Evolutionary conservation across 2,329 filamentous ascomycete species (phyloP), one percentile per base, ranked within the genome.

Genomic region (Colletotrichum sp.): DNA sequence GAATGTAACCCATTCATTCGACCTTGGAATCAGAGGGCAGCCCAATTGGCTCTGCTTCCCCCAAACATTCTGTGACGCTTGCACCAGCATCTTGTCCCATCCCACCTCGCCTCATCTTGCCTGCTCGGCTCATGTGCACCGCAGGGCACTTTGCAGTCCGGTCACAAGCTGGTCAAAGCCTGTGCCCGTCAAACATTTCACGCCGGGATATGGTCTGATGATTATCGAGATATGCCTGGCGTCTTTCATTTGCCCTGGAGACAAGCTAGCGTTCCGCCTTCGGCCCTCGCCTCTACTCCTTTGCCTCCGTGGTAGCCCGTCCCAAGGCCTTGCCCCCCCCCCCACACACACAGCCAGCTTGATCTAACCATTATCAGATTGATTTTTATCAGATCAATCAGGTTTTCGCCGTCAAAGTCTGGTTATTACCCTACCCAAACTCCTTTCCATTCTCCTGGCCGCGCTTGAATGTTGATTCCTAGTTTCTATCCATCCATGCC

Each of bases 331-430:
- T 21, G 43, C 7, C n/a, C 43, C 43, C 43, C 43, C 16, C 26
- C 9, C n/a, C n/a, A n/a, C 32, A 34, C 32, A 52, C 43, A 21
- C 56, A 36, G 21, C 38, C 43, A 24, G n/a, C 68, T 32, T 66
- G 72, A 38, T 70, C 34, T 36, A 60, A 48, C 18, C 38, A 36
- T 72, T 74, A 71, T 75, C 68, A 66, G 72, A 72, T 66, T 48
- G 26, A 26, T 34, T 61, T 52, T 72, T 72, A 75, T 72, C 68
- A 71, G 72, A 72, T 75, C 60, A 64, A 61, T 30, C 32, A 43
- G 55, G 26, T 67, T 28, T 21, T 48, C 21, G 32, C 36, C 9
- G 28, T 15, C 21, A n/a, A 18, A 48, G 26, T 24, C 32, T 38
- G 32, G 6, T 43, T 36, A 28, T 64, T 64, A 43, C 32, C 32